Evolutionary conservation across 805 yeast genomes (phyloP), one percentile per base, ranked within the genome.

Genomic region (Teunomyces pallodes): DNA sequence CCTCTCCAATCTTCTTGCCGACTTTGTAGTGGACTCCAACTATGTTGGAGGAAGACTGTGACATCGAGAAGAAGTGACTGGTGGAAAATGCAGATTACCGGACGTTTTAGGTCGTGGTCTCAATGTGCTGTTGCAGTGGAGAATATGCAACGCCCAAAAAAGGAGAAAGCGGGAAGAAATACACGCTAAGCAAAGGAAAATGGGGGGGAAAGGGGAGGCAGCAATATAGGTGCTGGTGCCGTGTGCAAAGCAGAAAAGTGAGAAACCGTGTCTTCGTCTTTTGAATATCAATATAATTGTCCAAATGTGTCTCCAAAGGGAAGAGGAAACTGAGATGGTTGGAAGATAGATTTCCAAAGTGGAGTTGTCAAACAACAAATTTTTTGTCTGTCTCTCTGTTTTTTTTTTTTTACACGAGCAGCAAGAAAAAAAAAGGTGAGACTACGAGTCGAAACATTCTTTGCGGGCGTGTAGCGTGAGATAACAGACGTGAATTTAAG

Each of bases 1-100:
- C 99, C 70, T 94, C 98, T 49, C 99, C 99, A 52, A 94, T 91
- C 72, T 94, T 94, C 68, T 91, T 92, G 50, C 98, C 99, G 48
- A 94, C 94, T 58, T 90, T 87, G 72, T 91, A 94, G 74, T 94
- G 99, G 52, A 92, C 83, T 20, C 99, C 99, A 41, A 94, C 97
- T 36, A 86, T 82, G 65, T 81, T 82, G 36, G 82, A 76, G 49
- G 74, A 67, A 39, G 69, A 56, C 49, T 64, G 73, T 9, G 72
- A 71, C 71, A 70, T 67, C 38, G 14, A 32, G 33, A 20, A 12
- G 14, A 10, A 14, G 32, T 26, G 16, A 28, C 6, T 20, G 24
- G 24, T 14, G 43, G 43, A 26, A 4, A 24, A 14, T 40, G 33
- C 33, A 28, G 24, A 40, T 16, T 40, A 13, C 24, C 24, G 24